Evolutionary conservation across 2,329 filamentous ascomycete species (phyloP), one percentile per base, ranked within the genome.

Genomic region (Aspergillus latus): DNA sequence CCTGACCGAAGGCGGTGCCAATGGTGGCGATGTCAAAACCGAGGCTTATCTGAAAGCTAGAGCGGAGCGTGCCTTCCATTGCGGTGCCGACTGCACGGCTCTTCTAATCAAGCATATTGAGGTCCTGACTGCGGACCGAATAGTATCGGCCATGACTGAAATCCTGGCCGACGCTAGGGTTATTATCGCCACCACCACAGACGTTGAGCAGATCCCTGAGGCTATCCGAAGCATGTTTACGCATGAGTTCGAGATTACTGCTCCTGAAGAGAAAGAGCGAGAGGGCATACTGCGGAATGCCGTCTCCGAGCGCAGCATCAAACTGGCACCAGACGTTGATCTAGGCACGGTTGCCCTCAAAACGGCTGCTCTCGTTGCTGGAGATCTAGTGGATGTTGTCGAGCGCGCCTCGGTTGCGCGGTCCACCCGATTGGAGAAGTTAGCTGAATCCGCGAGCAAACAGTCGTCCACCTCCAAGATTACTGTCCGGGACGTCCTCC

Each of bases 311-410:
- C 84, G 86, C 29, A 87, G 89, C 2, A 82, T 96, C 21, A 82
- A 84, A n/a, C 76, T 97, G 1, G 89, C 92, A 15, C 84, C 88
- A 0, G 88, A 92, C 49, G 90, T 97, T 3, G 92, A 97, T 54
- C 80, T 99, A 4, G 84, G 86, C 59, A 86, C 88, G 8, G 87
- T 99, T 13, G 93, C 94, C 0, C 82, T 99, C 49, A 97, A 97
- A 78, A 99, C 94, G 7, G 94, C 94, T 6, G 94, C 94, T 1
- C 80, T 99, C 5, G 94, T 99, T 2, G 94, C 94, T 16, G 94
- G 92, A 10, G 93, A 99, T 69, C 78, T 99, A 8, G 88, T 96
- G 1, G 94, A 99, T 68, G 93, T 99, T 0, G 90, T 97, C 32
- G 92, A 97, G 67, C 85, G 94, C 46, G 94, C 94, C 1, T 79